Percentiles rank a stretch among this genome's conserved stretches.
These are phyloP conservation scores for Candida sakaeoensis DNA, from an alignment of 805 yeast genomes.

Conservation along the genomic window DNA sequence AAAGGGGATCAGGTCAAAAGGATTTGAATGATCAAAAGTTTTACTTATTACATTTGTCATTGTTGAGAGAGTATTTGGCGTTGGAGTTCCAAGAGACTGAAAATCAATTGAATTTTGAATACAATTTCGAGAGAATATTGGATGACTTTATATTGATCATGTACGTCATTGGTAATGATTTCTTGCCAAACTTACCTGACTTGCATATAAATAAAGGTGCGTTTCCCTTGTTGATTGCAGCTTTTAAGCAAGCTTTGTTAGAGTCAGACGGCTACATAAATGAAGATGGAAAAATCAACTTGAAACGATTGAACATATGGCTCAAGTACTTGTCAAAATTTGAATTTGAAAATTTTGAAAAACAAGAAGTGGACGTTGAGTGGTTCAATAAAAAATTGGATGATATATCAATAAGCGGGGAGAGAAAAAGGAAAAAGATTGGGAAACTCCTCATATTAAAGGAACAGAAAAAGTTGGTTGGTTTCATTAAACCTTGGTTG, in stretches of 20 bases:
- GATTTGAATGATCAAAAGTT: constrained; percentile 76
- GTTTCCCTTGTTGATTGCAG: constrained; percentile 82
- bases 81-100: constrained; percentile 76
- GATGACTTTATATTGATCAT: constrained; percentile 91
- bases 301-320: constrained; percentile 71
- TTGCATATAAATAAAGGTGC: constrained; percentile 93
- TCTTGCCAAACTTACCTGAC: constrained; percentile 94
- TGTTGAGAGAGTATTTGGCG: constrained; percentile 86
- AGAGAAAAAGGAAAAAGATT: constrained; percentile 57
- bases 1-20: constrained; percentile 27
- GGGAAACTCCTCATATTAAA: constrained; percentile 65
- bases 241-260: constrained; percentile 78
- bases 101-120: constrained; percentile 60
- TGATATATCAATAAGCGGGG: constrained; percentile 70
- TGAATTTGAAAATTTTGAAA: constrained; percentile 84
- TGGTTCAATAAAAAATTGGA: constrained; percentile 89
- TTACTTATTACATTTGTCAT: constrained; percentile 75
- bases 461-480: constrained; percentile 73
- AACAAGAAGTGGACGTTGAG: constrained; percentile 75
- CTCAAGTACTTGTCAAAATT: constrained; percentile 70
- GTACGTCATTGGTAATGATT: constrained; percentile 97
- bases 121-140: constrained; percentile 80
- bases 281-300: constrained; percentile 76
- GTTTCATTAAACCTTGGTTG: constrained; percentile 50
- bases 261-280: constrained; percentile 80